Conservation (phyloP, 2,329 filamentous ascomycete species). For the Ophiostoma ulmi region DNA sequence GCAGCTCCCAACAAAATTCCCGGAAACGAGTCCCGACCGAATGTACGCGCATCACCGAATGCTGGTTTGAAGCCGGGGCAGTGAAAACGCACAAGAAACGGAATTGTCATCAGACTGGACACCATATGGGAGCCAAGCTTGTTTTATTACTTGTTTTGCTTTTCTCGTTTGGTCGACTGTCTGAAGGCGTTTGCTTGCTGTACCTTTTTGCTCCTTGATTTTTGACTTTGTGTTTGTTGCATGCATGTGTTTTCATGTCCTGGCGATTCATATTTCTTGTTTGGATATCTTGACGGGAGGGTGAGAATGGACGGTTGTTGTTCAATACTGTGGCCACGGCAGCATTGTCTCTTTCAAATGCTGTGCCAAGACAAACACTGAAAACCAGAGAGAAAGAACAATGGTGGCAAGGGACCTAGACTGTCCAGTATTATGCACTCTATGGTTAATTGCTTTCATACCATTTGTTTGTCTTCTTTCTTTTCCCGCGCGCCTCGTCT, state of each 20-base stretch:
- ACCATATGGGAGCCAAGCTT: constrained; percentile 26
- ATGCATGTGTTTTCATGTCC: background rate
- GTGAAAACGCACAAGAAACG: constrained; percentile 18
- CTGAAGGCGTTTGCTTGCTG: constrained; percentile 20
- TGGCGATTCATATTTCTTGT: background rate
- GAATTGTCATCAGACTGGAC: constrained; percentile 30
- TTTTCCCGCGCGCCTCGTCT: constrained; percentile 7
- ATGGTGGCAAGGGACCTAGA: background rate
- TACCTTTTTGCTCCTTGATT: background rate
- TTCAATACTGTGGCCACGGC: background rate
- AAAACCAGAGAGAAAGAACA: background rate
- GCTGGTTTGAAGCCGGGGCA: constrained; percentile 18
- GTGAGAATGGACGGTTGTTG: background rate
- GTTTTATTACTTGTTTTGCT: constrained; percentile 22
- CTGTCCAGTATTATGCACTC: background rate
- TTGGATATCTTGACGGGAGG: background rate
- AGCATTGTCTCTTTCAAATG: background rate
- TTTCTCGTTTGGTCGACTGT: constrained; percentile 23
- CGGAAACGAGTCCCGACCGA: constrained; percentile 12
- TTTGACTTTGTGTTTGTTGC: background rate
- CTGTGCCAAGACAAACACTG: background rate
- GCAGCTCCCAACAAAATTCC: constrained; percentile 35
- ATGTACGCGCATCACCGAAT: constrained; percentile 22
- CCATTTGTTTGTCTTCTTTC: background rate
- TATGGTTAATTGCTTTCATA: background rate